phyloP scores from a whole-genome alignment of 2,329 filamentous ascomycete species.

The Lanzia echinophila region DNA sequence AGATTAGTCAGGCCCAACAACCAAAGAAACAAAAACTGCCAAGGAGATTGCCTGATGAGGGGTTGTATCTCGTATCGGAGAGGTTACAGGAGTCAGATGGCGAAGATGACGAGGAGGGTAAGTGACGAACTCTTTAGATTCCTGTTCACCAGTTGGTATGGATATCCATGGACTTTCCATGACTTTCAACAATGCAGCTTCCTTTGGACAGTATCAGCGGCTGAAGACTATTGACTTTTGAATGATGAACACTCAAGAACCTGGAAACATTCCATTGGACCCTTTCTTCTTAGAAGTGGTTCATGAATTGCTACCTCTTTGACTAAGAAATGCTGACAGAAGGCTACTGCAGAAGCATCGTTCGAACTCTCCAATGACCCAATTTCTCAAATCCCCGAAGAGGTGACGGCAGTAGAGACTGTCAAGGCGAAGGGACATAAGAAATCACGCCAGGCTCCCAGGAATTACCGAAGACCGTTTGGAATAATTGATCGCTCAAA shows the following conservation, averaged over 20 bases:
- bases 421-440: not conserved
- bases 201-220: too few relatives aligned
- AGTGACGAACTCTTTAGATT: not conserved
- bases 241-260: too few relatives aligned
- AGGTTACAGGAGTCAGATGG: conserved; percentile 6
- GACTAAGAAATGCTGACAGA: not conserved
- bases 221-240: too few relatives aligned
- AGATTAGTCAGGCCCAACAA: not conserved
- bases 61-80: conserved; percentile 16
- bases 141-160: too few relatives aligned
- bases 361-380: conserved; percentile 20
- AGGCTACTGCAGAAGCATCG: conserved; percentile 2
- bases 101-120: conserved; percentile 9
- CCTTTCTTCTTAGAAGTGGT: too few relatives aligned
- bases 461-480: not conserved
- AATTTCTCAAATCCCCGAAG: conserved; percentile 16
- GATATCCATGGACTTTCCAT: too few relatives aligned
- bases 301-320: too few relatives aligned
- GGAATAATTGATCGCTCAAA: conserved; percentile 11
- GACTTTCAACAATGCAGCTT: too few relatives aligned
- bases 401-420: not conserved
- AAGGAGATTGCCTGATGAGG: conserved; percentile 14
- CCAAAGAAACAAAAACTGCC: not conserved
- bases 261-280: too few relatives aligned
- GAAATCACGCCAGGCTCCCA: not conserved